These are phyloP conservation scores for Fusarium sp. DNA, from an alignment of 2,329 filamentous ascomycete genomes.

Conservation along the genomic window DNA sequence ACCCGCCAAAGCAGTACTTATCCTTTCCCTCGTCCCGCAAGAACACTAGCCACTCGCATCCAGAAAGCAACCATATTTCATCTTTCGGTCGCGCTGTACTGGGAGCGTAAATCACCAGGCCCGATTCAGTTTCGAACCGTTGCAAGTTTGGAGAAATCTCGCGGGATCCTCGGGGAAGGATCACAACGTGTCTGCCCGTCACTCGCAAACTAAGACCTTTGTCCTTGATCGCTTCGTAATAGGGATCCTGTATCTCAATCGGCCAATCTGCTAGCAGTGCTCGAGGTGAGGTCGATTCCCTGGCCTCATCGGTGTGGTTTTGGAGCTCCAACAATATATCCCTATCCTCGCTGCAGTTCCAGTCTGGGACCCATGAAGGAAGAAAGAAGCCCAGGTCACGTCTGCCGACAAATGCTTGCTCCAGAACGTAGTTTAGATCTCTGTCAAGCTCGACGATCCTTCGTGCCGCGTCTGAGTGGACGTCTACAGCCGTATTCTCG, in stretches of 20 bases:
- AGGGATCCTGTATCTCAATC: fast-evolving
- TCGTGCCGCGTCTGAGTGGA: not conserved
- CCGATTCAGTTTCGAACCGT: not conserved
- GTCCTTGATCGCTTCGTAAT: not conserved
- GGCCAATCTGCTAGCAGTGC: not conserved
- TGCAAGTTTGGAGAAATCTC: not conserved
- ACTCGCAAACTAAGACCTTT: not conserved
- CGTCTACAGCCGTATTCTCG: not conserved
- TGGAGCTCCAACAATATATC: not conserved
- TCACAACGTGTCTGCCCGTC: not conserved
- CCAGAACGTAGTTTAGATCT: not conserved
- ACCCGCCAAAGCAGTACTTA: not conserved
- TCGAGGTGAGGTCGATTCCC: too few species aligned
- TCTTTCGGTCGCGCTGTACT: not conserved
- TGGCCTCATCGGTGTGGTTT: not conserved
- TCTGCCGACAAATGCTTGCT: not conserved
- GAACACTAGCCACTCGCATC: not conserved
- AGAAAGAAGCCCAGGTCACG: not conserved
- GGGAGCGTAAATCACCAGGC: not conserved
- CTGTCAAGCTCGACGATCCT: not conserved
- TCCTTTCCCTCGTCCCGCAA: not conserved
- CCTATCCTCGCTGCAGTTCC: not conserved
- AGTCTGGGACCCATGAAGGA: not conserved
- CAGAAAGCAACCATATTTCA: not conserved
- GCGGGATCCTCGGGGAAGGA: not conserved